phyloP scores from a whole-genome alignment of 208 protist species.

The Trichomonas tenax region DNA sequence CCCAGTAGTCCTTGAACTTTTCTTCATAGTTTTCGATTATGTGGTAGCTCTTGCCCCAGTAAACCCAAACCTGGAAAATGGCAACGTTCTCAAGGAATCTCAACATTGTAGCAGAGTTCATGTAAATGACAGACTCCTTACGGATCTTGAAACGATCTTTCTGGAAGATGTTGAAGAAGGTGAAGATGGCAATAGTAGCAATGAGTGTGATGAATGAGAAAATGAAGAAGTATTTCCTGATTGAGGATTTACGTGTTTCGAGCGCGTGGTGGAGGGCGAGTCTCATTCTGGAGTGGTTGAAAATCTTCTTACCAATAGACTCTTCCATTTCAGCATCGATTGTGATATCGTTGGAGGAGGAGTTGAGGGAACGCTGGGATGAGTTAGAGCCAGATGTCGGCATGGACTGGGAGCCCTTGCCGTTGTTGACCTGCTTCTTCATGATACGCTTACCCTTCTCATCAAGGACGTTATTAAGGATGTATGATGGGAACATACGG shows the following conservation, averaged over 20 bases:
- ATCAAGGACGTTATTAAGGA: not conserved
- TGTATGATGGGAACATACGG: not conserved
- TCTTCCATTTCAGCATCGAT: slow-evolving; percentile 8
- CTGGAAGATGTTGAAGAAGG: not conserved
- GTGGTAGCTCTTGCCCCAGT: not conserved
- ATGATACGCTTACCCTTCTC: not conserved
- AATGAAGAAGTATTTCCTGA: not conserved
- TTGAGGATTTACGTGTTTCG: not conserved
- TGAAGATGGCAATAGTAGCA: not conserved
- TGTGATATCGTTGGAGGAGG: not conserved
- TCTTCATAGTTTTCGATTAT: not conserved
- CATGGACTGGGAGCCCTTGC: not conserved
- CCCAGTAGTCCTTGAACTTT: not conserved
- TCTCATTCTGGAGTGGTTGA: not conserved
- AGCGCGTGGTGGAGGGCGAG: not conserved
- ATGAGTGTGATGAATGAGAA: not conserved
- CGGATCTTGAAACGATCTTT: not conserved
- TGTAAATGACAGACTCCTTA: not conserved
- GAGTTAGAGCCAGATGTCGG: not conserved
- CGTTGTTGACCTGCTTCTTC: not conserved
- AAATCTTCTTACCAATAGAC: not conserved
- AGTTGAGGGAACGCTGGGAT: not conserved
- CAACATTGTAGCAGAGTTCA: not conserved
- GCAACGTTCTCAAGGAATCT: not conserved
- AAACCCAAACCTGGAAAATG: not conserved